Evolutionary conservation across 2,329 filamentous ascomycete species (phyloP), one percentile per base, ranked within the genome.

Genomic region (Phaeosphaeriaceae sp.): DNA sequence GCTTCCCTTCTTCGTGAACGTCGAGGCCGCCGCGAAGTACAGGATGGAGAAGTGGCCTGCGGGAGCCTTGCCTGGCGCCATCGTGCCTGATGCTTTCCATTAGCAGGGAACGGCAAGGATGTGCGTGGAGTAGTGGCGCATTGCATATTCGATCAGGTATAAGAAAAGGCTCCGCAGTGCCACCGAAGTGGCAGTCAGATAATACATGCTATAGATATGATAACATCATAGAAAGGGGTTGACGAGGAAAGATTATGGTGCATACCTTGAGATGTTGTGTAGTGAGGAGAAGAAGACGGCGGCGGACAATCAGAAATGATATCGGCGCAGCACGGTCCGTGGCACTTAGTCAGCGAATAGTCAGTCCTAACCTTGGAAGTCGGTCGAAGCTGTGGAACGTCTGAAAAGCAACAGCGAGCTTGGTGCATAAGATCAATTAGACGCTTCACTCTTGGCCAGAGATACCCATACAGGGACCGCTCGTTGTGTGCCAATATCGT

Each of bases 11-110:
- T 82, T 81, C 1, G 91, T 92, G 75, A 85, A 91, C 31, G 89
- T 89, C 56, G 85, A 84, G 15, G 91, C 91, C 61, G 87, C 85
- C 57, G 91, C 92, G 79, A 96, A 96, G 79, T 94, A 96, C 54
- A 95, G 86, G 47, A 96, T 81, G 56, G 85, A 90, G 80, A 95
- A 96, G 65, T 91, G 85, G n/a, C 85, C 88, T 45, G 80, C 63
- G 1, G 87, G 86, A 11, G 85, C 77, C 60, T 83, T 85, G 0
- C 82, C 51, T 44, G 72, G 58, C 31, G 76, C 69, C 80, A 81
- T 81, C 45, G 22, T 61, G 46, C 20, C 46, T 57, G 25, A 59
- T 65, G 53, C 19, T 6, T 21, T 21, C 24, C 33, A 65, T 73
- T 63, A 74, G 70, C 42, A 45, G 19, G 21, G 19, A 6, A 46